Base-by-base conservation (phyloP, 768 basidiomycete genomes). In the Rhizopogon sp. region DNA sequence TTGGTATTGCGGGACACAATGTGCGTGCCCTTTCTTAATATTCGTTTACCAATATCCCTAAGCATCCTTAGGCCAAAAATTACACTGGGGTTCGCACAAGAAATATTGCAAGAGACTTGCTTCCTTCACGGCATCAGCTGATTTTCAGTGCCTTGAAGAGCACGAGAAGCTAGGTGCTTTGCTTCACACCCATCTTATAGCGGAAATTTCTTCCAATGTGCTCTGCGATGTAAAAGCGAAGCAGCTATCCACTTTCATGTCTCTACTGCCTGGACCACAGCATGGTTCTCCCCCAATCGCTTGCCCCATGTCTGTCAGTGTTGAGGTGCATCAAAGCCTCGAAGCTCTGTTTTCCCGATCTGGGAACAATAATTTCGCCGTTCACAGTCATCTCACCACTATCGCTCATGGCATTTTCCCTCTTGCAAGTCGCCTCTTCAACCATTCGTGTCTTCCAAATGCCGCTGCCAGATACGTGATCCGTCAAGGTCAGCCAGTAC, bases 391-490 rank as follows among this genome's bases (percentile, higher is more conserved):
- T 72, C 72, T 91, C 40, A 80, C 72, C 14, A 78, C 85, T 1
- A 73, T 85, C 62, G 90, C 81, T 0, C 85, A 90, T 70, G 90
- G 88, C 0, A 74, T 90, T 39, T 91, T 88, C 57, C 88, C 90
- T 7, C 66, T 81, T 9, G 85, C 90, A 1, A 92, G 90, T 62
- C 77, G 88, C n/a, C 64, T 82, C 11, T 90, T 92, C 72, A 93
- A 93, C 63, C 90, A 93, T 63, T 89, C 87, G 4, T 93, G 90
- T 66, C 60, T 78, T 16, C 88, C 90, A 1, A 90, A 89, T 59
- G 86, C 87, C 14, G 80, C 79, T 25, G 74, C 81, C 33, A 85
- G 81, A 64, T 89, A 87, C 61, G 63, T 69, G 43, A 69, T 88
- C 14, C 62, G 58, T 22, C 64, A 60, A 2, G 67, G 63, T 7